Percentiles rank a stretch among this genome's conserved stretches.
phyloP scores from a whole-genome alignment of 345 rosid species.

The Citrus inodora region DNA sequence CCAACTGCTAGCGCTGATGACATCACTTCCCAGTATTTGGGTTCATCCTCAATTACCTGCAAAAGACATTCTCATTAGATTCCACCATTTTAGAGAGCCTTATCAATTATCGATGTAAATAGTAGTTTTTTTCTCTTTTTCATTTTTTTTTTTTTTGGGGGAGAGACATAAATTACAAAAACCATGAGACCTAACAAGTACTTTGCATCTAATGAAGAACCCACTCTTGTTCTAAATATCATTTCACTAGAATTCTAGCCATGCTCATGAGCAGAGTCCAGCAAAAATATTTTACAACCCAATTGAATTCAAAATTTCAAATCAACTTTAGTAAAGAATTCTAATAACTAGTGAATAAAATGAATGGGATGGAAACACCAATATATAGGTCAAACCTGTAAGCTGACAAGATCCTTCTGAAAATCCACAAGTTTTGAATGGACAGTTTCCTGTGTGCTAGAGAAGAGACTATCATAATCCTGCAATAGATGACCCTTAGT shows the following conservation, averaged over 20 bases:
- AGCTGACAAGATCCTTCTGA: conserved; percentile 57
- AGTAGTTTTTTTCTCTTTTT: background rate
- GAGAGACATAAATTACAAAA: background rate
- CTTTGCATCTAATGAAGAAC: background rate
- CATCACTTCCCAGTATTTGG: conserved; percentile 82
- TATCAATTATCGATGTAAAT: conserved; percentile 2
- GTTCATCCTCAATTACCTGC: conserved; percentile 77
- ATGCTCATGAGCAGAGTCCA: background rate
- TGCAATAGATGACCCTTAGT: conserved; percentile 29
- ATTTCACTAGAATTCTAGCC: background rate
- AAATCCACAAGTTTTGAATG: conserved; percentile 76
- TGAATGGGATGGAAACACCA: background rate
- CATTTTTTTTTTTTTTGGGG: too few species aligned
- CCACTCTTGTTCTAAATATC: background rate
- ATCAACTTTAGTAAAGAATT: background rate
- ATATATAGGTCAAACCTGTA: conserved; percentile 51
- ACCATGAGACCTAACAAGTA: background rate
- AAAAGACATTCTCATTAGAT: conserved; percentile 4
- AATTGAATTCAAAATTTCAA: background rate
- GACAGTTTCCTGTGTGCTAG: conserved; percentile 49
- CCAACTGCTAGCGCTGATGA: conserved; percentile 83
- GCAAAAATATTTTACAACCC: background rate
- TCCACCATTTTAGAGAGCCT: background rate
- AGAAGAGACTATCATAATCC: conserved; percentile 80
- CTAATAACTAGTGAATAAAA: background rate